Evolutionary conservation across 2,329 filamentous ascomycete genomes (phyloP).

Genomic region (Sphaerulina populicola): DNA sequence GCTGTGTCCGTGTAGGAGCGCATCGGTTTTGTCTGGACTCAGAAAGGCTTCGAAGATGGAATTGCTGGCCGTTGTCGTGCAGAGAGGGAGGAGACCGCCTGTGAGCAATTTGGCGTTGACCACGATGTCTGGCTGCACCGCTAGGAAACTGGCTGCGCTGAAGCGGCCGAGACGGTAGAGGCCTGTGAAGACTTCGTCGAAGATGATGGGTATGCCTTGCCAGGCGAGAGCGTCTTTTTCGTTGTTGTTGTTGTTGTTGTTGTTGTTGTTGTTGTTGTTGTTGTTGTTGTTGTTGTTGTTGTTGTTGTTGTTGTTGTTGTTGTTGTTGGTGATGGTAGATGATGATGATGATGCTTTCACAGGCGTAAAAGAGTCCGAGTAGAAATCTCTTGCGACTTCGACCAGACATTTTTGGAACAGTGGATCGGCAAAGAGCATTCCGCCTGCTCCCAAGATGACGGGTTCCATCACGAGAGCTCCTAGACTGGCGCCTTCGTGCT

Average conservation of each 20-base stretch:
- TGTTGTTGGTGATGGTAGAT: not conserved
- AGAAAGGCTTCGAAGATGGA: conserved; percentile 64
- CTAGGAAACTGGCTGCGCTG: conserved; percentile 61
- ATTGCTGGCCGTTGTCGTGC: conserved; percentile 65
- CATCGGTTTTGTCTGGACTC: conserved; percentile 66
- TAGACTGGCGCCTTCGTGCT: conserved; percentile 54
- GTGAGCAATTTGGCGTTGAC: conserved; percentile 80
- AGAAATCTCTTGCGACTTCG: conserved; percentile 50
- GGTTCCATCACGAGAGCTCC: conserved; percentile 75
- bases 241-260: not conserved
- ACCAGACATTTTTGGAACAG: conserved; percentile 69
- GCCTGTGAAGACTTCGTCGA: conserved; percentile 83
- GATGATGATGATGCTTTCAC: not conserved
- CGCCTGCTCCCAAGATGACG: conserved; percentile 69
- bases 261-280: not conserved
- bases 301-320: not conserved
- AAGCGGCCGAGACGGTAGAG: conserved; percentile 71
- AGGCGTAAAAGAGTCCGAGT: conserved; percentile 4
- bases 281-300: not conserved
- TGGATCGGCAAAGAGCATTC: conserved; percentile 77
- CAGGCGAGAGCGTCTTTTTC: conserved; percentile 40
- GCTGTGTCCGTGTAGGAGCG: conserved; percentile 73
- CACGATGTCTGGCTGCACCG: conserved; percentile 61
- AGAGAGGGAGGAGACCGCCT: conserved; percentile 68
- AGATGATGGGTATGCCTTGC: conserved; percentile 68